Percentiles rank a stretch among this genome's conserved stretches.
Evolutionary conservation across 1,139 yeast species (phyloP).

Genomic region (Suhomyces anneliseae): DNA sequence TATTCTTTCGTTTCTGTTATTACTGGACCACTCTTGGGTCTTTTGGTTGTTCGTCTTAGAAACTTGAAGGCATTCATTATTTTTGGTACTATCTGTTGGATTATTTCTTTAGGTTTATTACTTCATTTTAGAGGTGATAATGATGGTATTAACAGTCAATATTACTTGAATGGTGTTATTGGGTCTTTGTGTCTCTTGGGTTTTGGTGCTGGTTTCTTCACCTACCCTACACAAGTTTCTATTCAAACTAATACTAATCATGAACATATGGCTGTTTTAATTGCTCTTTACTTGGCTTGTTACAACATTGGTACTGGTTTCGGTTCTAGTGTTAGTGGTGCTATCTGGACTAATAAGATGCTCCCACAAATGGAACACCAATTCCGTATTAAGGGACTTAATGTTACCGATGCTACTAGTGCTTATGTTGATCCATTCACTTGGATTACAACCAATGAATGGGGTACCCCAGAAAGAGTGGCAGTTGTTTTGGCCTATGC

Average conservation of each 20-base stretch:
- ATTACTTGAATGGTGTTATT: constrained; percentile 52
- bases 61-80: constrained; percentile 62
- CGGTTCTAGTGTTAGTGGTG: constrained; percentile 58
- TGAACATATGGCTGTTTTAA: constrained; percentile 63
- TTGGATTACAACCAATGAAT: constrained; percentile 46
- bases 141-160: constrained; percentile 32
- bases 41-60: constrained; percentile 50
- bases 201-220: constrained; percentile 70
- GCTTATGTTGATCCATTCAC: constrained; percentile 59
- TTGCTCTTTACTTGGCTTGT: constrained; percentile 54
- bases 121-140: constrained; percentile 57
- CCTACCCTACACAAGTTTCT: constrained; percentile 66
- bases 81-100: constrained; percentile 55
- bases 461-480: constrained; percentile 62
- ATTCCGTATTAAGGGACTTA: constrained; percentile 16
- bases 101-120: constrained; percentile 59
- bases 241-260: constrained; percentile 62
- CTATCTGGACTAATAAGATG: constrained; percentile 59
- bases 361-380: constrained; percentile 27
- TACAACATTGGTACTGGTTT: constrained; percentile 63
- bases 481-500: constrained; percentile 60
- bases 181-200: constrained; percentile 69
- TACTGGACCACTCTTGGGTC: constrained; percentile 59
- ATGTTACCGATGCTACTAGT: constrained; percentile 31
- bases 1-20: constrained; percentile 66